Base-by-base conservation (phyloP, 805 yeast genomes). In the Yamadazyma paraphyllophila region DNA sequence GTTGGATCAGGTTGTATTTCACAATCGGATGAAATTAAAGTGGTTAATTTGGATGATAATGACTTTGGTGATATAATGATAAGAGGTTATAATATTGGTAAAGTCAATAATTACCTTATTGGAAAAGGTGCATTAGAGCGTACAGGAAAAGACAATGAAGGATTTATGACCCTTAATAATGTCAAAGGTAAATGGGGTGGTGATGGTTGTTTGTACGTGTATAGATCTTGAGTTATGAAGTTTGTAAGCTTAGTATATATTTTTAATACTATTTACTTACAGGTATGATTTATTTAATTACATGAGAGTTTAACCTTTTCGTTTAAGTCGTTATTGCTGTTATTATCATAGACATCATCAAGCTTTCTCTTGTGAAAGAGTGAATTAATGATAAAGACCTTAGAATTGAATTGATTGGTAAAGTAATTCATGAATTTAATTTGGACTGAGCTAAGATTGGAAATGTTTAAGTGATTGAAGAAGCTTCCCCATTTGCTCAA, bases 31-130 rank as follows among this genome's bases (percentile, higher is more conserved):
- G 92, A 85, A 48, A 67, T 81, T 24, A 85, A 85, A 59, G 51
- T 83, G 9, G 67, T 69, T 20, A 60, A 66, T 43, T 59, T 63
- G 2, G 60, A 63, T 5, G 55, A 60, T 2, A 66, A 67, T 20
- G 65, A 67, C 30, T 66, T 66, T 33, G 89, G 90, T 7, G 70
- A 70, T 54, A 54, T 85, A 4, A 68, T 73, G 49, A 66, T 78
- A 1, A 67, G 92, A 45, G 94, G 92, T 0, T 85, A 83, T 59
- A 80, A 75, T 32, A 72, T 85, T 16, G 89, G 90, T 0, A 81
- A 74, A 52, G 59, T 63, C 12, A 59, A 56, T 15, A 59, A 57
- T 36, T 44, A 47, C 25, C 24, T 52, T n/a, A 45, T 48, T 32
- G 53, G 54, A 9, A 47, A 46, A 36, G 57, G 54, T 17, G 45